Evolutionary conservation across 768 basidiomycete species (phyloP).

Genomic region (Pleurotus sapidus): DNA sequence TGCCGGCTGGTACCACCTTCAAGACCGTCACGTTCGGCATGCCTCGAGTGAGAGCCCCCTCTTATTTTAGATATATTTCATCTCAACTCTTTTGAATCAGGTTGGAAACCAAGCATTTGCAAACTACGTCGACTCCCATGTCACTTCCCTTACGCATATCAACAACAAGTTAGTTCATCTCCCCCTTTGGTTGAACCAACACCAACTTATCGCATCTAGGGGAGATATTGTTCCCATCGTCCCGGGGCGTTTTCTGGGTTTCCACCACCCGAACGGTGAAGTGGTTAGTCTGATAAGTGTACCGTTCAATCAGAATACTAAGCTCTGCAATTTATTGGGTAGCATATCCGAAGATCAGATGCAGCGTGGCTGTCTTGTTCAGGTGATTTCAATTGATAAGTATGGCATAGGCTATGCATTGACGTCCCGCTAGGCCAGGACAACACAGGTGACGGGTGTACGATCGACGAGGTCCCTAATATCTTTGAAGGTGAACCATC

Average conservation of each 20-base stretch:
- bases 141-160: constrained; percentile 47
- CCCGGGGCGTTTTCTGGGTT: constrained; percentile 39
- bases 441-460: constrained; percentile 45
- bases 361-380: constrained; percentile 55
- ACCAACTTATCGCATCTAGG: constrained; percentile 15
- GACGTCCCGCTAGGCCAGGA: constrained; percentile 45
- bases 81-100: constrained; percentile 7
- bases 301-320: too few species aligned
- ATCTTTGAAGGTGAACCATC: constrained; percentile 33
- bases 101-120: constrained; percentile 64
- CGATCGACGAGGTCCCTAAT: constrained; percentile 38
- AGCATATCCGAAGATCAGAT: constrained; percentile 41
- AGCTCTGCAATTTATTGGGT: too few species aligned
- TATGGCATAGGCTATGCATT: not conserved
- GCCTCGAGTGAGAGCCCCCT: constrained; percentile 32
- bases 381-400: constrained; percentile 24
- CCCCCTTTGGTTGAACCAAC: not conserved
- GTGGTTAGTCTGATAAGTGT: constrained; percentile 14
- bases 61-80: constrained; percentile 13
- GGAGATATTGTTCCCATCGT: constrained; percentile 39
- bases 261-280: constrained; percentile 46
- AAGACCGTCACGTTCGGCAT: constrained; percentile 37
- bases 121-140: constrained; percentile 51
- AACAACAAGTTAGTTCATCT: constrained; percentile 45
- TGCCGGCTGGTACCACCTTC: constrained; percentile 33